A percentile compares a stretch with the other conserved stretches of the same genome.
These are phyloP conservation scores for Myxozyma melibiosi DNA, from an alignment of 805 yeast genomes.

Conservation along the genomic window DNA sequence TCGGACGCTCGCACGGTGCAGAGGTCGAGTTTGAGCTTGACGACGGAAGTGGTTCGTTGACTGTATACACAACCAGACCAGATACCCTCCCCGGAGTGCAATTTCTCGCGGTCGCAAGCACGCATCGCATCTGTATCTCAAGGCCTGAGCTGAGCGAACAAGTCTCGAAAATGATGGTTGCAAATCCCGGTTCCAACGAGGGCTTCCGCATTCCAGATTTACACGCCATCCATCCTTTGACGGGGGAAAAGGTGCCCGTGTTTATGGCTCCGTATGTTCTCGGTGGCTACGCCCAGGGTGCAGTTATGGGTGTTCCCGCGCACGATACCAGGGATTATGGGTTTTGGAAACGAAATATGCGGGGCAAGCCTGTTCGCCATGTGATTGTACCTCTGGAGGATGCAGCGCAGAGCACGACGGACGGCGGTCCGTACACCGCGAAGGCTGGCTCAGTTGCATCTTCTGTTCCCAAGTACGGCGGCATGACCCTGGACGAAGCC, in stretches of 20 bases:
- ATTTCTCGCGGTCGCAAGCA: conserved; percentile 73
- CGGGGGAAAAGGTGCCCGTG: conserved; percentile 58
- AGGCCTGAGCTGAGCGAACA: conserved; percentile 51
- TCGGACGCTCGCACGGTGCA: conserved; percentile 83
- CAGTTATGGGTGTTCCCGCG: conserved; percentile 98
- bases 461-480: conserved; percentile 54
- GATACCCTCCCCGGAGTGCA: conserved; percentile 86
- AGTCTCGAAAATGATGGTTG: conserved; percentile 44
- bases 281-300: conserved; percentile 82
- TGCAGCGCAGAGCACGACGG: conserved; percentile 15
- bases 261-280: conserved; percentile 91
- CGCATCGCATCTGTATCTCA: conserved; percentile 61
- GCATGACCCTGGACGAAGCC: conserved; percentile 56
- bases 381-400: conserved; percentile 51
- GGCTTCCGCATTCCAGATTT: conserved; percentile 60
- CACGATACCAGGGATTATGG: conserved; percentile 83
- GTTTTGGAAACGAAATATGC: conserved; percentile 73
- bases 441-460: conserved; percentile 53
- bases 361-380: conserved; percentile 46
- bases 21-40: conserved; percentile 54
- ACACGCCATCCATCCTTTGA: conserved; percentile 59
- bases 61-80: conserved; percentile 82
- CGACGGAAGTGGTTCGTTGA: conserved; percentile 40
- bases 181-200: conserved; percentile 52
- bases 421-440: conserved; percentile 42